phyloP scores from a whole-genome alignment of 805 yeast species.

The Candida nitratophila region DNA sequence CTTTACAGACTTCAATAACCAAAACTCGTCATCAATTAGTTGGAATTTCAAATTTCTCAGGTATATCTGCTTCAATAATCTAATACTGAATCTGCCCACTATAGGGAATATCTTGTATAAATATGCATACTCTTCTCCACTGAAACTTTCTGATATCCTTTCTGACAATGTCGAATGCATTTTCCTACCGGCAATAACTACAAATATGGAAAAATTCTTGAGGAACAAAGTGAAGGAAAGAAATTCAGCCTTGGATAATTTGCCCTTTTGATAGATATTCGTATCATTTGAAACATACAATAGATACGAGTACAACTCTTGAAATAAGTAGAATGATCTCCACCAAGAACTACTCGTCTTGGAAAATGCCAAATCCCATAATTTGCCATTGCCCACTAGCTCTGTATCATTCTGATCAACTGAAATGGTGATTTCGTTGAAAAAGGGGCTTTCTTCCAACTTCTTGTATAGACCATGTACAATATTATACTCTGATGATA shows the following conservation, averaged over 20 bases:
- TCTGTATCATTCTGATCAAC: constrained; percentile 10
- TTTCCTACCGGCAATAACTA: constrained; percentile 16
- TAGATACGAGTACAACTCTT: constrained; percentile 63
- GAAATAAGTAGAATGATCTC: constrained; percentile 38
- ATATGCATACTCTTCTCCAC: constrained; percentile 2
- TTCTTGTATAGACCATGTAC: constrained; percentile 13
- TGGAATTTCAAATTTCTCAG: constrained; percentile 56
- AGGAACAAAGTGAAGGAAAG: constrained; percentile 38
- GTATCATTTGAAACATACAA: constrained; percentile 59
- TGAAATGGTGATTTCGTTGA: constrained; percentile 10
- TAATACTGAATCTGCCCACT: constrained; percentile 31
- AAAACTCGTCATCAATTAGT: constrained; percentile 43
- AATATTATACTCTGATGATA: constrained; percentile 13
- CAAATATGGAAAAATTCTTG: constrained; percentile 40
- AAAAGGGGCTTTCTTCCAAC: constrained; percentile 13
- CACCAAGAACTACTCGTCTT: constrained; percentile 19
- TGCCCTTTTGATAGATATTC: constrained; percentile 42
- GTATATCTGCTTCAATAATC: constrained; percentile 57
- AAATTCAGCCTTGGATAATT: constrained; percentile 33
- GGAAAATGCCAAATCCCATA: constrained; percentile 12
- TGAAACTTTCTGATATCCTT: neutral
- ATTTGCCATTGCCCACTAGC: constrained; percentile 5
- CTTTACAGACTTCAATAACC: constrained; percentile 34
- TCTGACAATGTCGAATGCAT: constrained; percentile 3
- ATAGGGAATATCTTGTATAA: constrained; percentile 5